A percentile compares a stretch with the other conserved stretches of the same genome.
phyloP scores from a whole-genome alignment of 1,139 yeast genomes.

The Taphrina flavorubra region DNA sequence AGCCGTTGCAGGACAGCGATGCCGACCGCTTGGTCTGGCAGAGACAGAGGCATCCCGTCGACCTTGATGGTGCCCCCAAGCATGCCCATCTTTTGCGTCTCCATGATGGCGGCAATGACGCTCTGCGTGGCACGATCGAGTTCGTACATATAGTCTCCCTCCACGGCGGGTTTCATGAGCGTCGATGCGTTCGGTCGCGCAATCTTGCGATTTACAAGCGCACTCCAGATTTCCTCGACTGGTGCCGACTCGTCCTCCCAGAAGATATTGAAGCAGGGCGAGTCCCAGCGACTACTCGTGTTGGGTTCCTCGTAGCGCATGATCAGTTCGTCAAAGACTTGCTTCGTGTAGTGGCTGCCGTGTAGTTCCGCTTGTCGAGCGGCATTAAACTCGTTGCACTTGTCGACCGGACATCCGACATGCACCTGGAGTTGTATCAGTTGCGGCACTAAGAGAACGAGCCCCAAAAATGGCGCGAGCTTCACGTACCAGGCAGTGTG shows the following conservation, averaged over 20 bases:
- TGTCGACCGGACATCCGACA: constrained; percentile 68
- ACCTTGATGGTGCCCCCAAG: constrained; percentile 53
- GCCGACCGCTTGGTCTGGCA: constrained; percentile 70
- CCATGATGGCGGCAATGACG: constrained; percentile 64
- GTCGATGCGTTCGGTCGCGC: constrained; percentile 67
- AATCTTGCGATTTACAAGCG: constrained; percentile 67
- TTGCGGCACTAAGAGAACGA: too few species aligned
- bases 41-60: constrained; percentile 54
- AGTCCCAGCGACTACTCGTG: constrained; percentile 86
- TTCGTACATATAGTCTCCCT: constrained; percentile 76
- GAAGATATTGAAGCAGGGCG: constrained; percentile 81
- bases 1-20: constrained; percentile 82
- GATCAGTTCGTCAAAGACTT: constrained; percentile 63
- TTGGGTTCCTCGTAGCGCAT: constrained; percentile 96
- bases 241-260: constrained; percentile 62
- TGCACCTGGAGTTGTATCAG: constrained; percentile 56
- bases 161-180: constrained; percentile 65
- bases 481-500: constrained; percentile 65
- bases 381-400: constrained; percentile 68
- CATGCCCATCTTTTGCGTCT: constrained; percentile 64
- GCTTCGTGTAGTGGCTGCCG: constrained; percentile 39
- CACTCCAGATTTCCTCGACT: constrained; percentile 72
- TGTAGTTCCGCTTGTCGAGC: constrained; percentile 44
- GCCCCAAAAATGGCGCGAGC: background rate
- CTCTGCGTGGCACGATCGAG: constrained; percentile 74